These are phyloP conservation scores for Pleurotus cornucopiae DNA, from an alignment of 768 basidiomycete species.

Conservation along the genomic window DNA sequence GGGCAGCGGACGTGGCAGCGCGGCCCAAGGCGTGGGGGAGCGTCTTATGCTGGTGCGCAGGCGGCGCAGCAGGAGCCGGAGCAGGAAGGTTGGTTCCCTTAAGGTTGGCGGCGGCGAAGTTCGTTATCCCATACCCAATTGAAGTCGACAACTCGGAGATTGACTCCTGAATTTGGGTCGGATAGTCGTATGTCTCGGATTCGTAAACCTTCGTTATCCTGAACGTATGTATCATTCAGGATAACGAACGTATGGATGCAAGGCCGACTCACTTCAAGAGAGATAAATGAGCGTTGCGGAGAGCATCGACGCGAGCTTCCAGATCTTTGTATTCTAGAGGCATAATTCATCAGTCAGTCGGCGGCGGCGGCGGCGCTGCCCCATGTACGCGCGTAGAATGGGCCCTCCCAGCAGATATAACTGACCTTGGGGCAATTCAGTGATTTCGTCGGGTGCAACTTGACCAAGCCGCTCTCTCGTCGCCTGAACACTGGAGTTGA, in stretches of 20 bases:
- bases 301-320: constrained; percentile 90
- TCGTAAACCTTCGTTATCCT: constrained; percentile 90
- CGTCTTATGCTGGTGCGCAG: constrained; percentile 81
- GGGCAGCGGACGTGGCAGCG: constrained; percentile 62
- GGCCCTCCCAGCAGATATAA: neutral
- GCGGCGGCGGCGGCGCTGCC: no score
- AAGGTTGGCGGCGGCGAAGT: constrained; percentile 83
- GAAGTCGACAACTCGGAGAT: constrained; percentile 65
- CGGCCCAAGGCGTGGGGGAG: constrained; percentile 92
- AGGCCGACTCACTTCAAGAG: constrained; percentile 63
- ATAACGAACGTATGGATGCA: neutral
- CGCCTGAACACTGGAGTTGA: constrained; percentile 80
- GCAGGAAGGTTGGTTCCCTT: constrained; percentile 85
- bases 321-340: constrained; percentile 92
- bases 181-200: constrained; percentile 85
- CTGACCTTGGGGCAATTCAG: constrained; percentile 86
- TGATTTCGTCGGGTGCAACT: constrained; percentile 88
- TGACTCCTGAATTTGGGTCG: constrained; percentile 83
- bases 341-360: neutral
- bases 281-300: constrained; percentile 70
- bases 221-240: neutral
- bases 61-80: constrained; percentile 56
- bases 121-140: constrained; percentile 71
- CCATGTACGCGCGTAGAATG: no score
- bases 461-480: constrained; percentile 87